Percentiles rank a stretch among this genome's conserved stretches.
Conservation (phyloP, 208 protist species). For the Trypanosoma grayi region DNA sequence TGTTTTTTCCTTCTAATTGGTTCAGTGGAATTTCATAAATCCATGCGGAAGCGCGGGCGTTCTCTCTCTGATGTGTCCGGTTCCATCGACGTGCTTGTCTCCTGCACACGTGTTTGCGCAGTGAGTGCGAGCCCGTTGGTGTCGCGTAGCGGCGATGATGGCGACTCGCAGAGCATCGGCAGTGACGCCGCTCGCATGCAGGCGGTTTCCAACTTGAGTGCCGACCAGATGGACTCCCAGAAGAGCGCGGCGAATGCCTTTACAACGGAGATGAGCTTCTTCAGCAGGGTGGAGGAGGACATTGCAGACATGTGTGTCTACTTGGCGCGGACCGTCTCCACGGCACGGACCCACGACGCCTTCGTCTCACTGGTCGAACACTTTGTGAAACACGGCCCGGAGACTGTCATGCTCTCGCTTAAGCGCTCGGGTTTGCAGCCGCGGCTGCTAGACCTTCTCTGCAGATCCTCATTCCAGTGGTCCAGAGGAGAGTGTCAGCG, state of each 20-base stretch:
- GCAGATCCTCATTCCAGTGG: not conserved
- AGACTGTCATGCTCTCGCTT: constrained; percentile 41
- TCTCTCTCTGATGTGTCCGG: constrained; percentile 5
- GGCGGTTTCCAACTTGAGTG: not conserved
- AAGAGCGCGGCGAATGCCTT: constrained; percentile 21
- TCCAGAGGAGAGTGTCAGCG: constrained; percentile 3
- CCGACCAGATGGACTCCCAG: constrained; percentile 4
- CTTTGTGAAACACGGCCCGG: constrained; percentile 24
- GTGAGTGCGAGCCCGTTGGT: not conserved
- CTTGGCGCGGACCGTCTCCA: constrained; percentile 34
- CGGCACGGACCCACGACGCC: constrained; percentile 27
- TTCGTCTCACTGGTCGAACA: constrained; percentile 40
- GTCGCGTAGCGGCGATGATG: not conserved
- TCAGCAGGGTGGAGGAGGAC: constrained; percentile 71
- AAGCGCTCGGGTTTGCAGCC: constrained; percentile 41
- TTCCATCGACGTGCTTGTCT: constrained; percentile 2
- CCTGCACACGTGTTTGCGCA: not conserved
- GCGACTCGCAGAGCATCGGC: not conserved
- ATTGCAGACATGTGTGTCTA: constrained; percentile 75
- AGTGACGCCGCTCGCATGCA: not conserved
- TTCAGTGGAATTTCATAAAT: not conserved
- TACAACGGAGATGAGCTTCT: constrained; percentile 54
- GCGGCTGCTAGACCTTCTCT: constrained; percentile 38
- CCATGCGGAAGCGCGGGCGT: constrained; percentile 13
- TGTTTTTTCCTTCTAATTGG: not conserved